Evolutionary conservation across 2,329 filamentous ascomycete genomes (phyloP).

Genomic region (Cytospora schulzeri): DNA sequence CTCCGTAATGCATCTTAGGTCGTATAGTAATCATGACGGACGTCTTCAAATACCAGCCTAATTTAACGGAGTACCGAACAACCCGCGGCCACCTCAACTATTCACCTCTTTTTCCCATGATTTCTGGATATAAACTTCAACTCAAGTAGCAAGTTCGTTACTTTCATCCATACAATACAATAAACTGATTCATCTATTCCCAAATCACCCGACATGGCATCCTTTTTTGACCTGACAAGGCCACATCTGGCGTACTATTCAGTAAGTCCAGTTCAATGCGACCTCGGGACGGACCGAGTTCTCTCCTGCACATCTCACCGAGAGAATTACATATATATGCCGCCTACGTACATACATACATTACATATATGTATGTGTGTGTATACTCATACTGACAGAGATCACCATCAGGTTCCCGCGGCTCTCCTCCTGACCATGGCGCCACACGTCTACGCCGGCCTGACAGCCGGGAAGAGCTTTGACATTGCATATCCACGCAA

Average conservation of each 20-base stretch:
- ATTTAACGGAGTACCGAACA: no score
- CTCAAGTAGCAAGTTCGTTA: no score
- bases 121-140: no score
- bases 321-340: no score
- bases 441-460: slow-evolving; percentile 40
- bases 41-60: no score
- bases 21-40: no score
- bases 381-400: not conserved
- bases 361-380: no score
- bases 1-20: no score
- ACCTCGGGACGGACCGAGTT: not conserved
- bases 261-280: slow-evolving; percentile 24
- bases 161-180: not conserved
- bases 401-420: slow-evolving; percentile 42
- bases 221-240: slow-evolving; percentile 31
- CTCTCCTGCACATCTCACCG: not conserved
- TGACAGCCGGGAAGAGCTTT: slow-evolving; percentile 37
- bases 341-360: no score
- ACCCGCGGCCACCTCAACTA: no score
- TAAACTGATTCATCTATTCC: not conserved
- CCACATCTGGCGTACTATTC: slow-evolving; percentile 35
- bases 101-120: no score
- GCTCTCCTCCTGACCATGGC: slow-evolving; percentile 41
- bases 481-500: slow-evolving; percentile 44
- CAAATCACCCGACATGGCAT: slow-evolving; percentile 27